phyloP scores from a whole-genome alignment of 495 filamentous ascomycete genomes.

The Neurospora sublineolata region DNA sequence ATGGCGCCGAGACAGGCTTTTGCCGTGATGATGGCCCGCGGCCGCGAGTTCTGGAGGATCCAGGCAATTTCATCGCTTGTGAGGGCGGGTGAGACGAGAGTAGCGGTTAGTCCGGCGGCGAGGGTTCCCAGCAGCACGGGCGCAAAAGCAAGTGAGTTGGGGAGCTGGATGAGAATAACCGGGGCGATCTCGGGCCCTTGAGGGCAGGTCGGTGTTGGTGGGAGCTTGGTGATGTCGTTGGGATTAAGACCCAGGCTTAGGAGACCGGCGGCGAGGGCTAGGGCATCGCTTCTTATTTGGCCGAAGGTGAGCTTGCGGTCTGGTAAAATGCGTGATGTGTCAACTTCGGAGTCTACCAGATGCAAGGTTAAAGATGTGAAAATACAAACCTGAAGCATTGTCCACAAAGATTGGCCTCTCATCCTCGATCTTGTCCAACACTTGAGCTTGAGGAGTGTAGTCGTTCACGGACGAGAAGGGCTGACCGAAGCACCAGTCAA shows the following conservation, averaged over 20 bases:
- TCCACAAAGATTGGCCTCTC: constrained; percentile 20
- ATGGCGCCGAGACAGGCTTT: constrained; percentile 18
- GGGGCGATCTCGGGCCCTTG: constrained; percentile 21
- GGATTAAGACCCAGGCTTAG: constrained; percentile 14
- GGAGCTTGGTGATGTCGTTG: constrained; percentile 15
- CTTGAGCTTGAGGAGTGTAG: constrained; percentile 13
- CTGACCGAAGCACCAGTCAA: constrained; percentile 19
- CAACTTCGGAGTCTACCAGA: not conserved
- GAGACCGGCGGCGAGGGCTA: constrained; percentile 13
- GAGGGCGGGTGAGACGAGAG: constrained; percentile 23
- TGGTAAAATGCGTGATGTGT: not conserved
- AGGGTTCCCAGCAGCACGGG: constrained; percentile 18
- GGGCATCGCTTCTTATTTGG: constrained; percentile 16
- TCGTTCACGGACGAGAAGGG: constrained; percentile 13
- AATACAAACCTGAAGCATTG: constrained; percentile 14
- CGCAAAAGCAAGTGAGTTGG: constrained; percentile 20
- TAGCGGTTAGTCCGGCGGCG: constrained; percentile 22
- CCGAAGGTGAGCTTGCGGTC: constrained; percentile 18
- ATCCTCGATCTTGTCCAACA: constrained; percentile 12
- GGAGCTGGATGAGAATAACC: constrained; percentile 24
- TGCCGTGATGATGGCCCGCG: constrained; percentile 22
- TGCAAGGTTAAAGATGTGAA: not conserved
- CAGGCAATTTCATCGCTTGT: constrained; percentile 24
- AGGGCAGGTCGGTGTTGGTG: constrained; percentile 19
- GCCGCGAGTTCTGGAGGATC: constrained; percentile 23